Conservation (phyloP, 495 filamentous ascomycete species). For the Podospora fimiseda region DNA sequence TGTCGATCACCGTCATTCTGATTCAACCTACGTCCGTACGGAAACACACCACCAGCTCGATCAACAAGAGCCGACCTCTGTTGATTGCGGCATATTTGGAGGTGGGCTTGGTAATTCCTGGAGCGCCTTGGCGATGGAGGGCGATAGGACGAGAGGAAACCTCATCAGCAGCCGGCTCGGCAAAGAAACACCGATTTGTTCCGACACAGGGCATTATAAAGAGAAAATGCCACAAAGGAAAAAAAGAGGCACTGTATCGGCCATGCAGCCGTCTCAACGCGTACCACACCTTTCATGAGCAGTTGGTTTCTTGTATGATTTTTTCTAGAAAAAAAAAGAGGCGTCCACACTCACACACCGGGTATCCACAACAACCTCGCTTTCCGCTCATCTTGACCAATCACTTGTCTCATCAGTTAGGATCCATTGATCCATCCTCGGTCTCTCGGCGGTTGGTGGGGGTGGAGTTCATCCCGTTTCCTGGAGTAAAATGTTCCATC, state of each 20-base stretch:
- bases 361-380: background rate
- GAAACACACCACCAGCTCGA: background rate
- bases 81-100: slow-evolving; percentile 8
- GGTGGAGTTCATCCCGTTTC: slow-evolving; percentile 4
- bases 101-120: slow-evolving; percentile 8
- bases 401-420: background rate
- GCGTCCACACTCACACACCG: no score
- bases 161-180: slow-evolving; percentile 1
- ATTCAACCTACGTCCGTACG: background rate
- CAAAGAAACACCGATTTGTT: background rate
- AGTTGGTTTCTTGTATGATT: background rate
- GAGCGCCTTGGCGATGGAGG: slow-evolving; percentile 1
- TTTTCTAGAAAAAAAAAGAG: background rate
- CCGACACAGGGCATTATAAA: background rate
- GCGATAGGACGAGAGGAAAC: background rate
- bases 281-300: background rate
- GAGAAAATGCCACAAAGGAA: background rate
- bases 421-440: slow-evolving; percentile 1
- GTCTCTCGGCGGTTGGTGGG: slow-evolving; percentile 14
- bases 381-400: background rate
- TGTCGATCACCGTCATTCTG: background rate
- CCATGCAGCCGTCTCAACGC: background rate
- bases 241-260: background rate
- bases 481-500: background rate
- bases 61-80: background rate